These are phyloP conservation scores for Arthrobotrys iridis DNA, from an alignment of 2,329 filamentous ascomycete species.

Conservation along the genomic window DNA sequence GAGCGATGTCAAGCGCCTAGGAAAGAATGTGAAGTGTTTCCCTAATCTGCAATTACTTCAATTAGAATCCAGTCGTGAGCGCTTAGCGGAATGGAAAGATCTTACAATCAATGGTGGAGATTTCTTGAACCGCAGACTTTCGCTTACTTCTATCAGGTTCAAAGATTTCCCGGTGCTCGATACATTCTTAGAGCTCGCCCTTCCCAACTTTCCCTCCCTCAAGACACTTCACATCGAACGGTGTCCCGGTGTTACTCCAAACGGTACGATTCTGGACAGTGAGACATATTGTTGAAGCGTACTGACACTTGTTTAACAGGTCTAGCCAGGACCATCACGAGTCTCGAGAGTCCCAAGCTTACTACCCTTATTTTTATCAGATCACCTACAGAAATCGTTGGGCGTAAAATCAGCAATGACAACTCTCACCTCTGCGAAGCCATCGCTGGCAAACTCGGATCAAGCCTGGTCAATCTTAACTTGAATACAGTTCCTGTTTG, in stretches of 20 bases:
- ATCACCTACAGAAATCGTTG: background rate
- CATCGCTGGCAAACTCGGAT: constrained; percentile 18
- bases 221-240: constrained; percentile 23
- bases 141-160: constrained; percentile 24
- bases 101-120: background rate
- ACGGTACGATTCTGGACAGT: constrained; percentile 5
- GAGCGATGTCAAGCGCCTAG: constrained; percentile 9
- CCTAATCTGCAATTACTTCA: constrained; percentile 29
- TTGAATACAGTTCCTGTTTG: constrained; percentile 12
- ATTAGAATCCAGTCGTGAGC: constrained; percentile 10
- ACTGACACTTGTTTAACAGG: constrained; percentile 19
- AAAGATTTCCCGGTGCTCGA: constrained; percentile 25
- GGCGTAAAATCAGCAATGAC: background rate
- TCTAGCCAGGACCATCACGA: constrained; percentile 7
- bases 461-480: constrained; percentile 5
- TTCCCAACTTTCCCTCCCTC: constrained; percentile 4
- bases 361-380: constrained; percentile 1
- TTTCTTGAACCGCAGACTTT: background rate
- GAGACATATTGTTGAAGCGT: background rate
- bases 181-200: background rate
- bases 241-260: constrained; percentile 20
- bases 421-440: constrained; percentile 22
- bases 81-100: constrained; percentile 1
- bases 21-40: constrained; percentile 20
- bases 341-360: background rate